These are phyloP conservation scores for Metschnikowia gelsemii DNA, from an alignment of 805 yeast genomes.

Conservation along the genomic window DNA sequence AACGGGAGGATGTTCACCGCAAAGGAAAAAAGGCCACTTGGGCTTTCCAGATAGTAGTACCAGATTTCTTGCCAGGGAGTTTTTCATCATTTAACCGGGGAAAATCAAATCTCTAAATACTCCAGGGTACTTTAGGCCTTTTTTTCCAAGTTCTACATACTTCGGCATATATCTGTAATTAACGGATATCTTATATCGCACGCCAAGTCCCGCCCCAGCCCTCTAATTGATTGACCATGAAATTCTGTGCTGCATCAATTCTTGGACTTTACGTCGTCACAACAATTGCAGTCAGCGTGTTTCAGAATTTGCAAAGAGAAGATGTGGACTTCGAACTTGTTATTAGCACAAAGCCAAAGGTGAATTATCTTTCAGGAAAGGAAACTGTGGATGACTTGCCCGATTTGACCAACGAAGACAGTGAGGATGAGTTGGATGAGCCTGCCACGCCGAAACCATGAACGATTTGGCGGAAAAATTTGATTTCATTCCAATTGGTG, in stretches of 20 bases:
- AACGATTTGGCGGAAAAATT: too few species aligned
- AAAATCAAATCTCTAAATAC: too few species aligned
- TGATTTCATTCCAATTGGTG: too few species aligned
- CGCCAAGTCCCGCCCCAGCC: background rate
- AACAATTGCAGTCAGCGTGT: constrained; percentile 5
- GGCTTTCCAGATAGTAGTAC: too few species aligned
- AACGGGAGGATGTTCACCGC: too few species aligned
- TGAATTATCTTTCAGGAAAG: constrained; percentile 8
- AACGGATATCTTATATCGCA: too few species aligned
- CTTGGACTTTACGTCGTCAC: constrained; percentile 11
- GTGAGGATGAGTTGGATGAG: constrained; percentile 11
- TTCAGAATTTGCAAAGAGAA: constrained; percentile 1
- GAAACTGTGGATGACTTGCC: constrained; percentile 12
- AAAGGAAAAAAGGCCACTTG: too few species aligned
- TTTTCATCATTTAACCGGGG: too few species aligned
- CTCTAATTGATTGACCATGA: constrained; percentile 2
- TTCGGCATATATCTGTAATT: too few species aligned
- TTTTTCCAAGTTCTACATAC: too few species aligned
- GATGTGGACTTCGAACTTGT: constrained; percentile 5
- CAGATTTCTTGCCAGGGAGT: too few species aligned
- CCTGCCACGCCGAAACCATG: constrained; percentile 6
- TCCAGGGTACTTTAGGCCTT: too few species aligned
- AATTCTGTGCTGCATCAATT: constrained; percentile 9
- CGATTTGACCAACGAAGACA: constrained; percentile 11
- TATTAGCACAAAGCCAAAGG: constrained; percentile 3